A percentile compares a stretch with the other conserved stretches of the same genome.
Evolutionary conservation across 441 rosid genomes (phyloP).

Genomic region (Pelargonium cotyledonis): DNA sequence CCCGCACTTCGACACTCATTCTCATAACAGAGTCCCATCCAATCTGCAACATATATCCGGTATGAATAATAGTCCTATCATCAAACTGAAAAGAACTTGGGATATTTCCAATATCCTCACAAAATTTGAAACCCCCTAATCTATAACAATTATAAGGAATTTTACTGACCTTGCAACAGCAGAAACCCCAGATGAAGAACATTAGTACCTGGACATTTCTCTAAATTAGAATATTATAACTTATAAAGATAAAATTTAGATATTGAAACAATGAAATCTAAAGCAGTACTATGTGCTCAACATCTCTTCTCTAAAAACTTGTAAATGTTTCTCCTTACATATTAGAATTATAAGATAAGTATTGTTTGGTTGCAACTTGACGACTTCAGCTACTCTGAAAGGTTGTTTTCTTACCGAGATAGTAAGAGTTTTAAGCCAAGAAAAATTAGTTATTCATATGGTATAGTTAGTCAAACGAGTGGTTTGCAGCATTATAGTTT

Average conservation of each 20-base stretch:
- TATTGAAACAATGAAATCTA: background rate
- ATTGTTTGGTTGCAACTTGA: too few species aligned
- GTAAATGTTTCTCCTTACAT: too few species aligned
- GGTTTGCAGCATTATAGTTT: too few species aligned
- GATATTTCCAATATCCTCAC: conserved; percentile 1
- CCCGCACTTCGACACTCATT: conserved; percentile 77
- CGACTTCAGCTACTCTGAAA: too few species aligned
- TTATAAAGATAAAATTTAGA: background rate
- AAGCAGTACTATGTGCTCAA: too few species aligned
- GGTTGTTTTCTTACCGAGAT: too few species aligned
- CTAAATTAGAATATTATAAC: conserved; percentile 23
- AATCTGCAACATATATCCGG: conserved; percentile 38
- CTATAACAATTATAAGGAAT: background rate
- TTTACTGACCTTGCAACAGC: conserved; percentile 79
- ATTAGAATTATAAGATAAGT: too few species aligned
- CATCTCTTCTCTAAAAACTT: too few species aligned
- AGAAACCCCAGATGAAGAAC: conserved; percentile 67
- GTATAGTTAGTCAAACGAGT: too few species aligned
- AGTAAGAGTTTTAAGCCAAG: too few species aligned
- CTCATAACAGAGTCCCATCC: conserved; percentile 95
- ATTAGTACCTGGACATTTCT: conserved; percentile 57
- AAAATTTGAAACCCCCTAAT: conserved; percentile 9
- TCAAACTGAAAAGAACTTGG: conserved; percentile 1
- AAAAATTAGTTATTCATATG: too few species aligned
- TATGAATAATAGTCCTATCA: conserved; percentile 11